Conservation (phyloP, 495 filamentous ascomycete species). For the Penicillium ochrochloron region DNA sequence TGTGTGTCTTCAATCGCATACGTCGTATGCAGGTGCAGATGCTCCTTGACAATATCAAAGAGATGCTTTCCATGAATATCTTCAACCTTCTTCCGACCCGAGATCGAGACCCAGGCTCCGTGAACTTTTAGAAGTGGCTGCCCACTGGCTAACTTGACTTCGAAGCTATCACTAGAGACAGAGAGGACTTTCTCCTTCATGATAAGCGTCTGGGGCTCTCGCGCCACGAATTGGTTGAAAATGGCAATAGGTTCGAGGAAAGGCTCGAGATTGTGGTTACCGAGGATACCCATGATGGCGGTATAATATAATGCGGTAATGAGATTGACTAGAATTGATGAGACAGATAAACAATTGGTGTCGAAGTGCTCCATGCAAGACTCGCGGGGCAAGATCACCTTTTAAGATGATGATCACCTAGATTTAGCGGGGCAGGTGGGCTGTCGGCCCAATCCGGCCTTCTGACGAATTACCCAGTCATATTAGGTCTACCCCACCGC, state of each 20-base stretch:
- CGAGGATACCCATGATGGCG: conserved; percentile 25
- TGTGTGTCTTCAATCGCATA: conserved; percentile 47
- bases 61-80: conserved; percentile 52
- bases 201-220: conserved; percentile 50
- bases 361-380: neutral
- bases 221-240: conserved; percentile 53
- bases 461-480: neutral
- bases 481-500: neutral
- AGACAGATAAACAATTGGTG: neutral
- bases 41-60: conserved; percentile 58
- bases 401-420: neutral
- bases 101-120: conserved; percentile 46
- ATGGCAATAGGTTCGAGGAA: conserved; percentile 44
- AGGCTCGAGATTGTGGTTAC: conserved; percentile 26
- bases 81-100: conserved; percentile 51
- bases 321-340: neutral
- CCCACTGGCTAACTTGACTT: conserved; percentile 51
- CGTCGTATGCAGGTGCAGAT: conserved; percentile 52
- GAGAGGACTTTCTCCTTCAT: conserved; percentile 61
- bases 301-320: neutral
- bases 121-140: conserved; percentile 56
- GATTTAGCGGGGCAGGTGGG: neutral
- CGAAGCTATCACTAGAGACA: conserved; percentile 60
- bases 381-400: neutral
- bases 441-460: neutral